Evolutionary conservation across 495 filamentous ascomycete genomes (phyloP).

Genomic region (Viridothelium virens): DNA sequence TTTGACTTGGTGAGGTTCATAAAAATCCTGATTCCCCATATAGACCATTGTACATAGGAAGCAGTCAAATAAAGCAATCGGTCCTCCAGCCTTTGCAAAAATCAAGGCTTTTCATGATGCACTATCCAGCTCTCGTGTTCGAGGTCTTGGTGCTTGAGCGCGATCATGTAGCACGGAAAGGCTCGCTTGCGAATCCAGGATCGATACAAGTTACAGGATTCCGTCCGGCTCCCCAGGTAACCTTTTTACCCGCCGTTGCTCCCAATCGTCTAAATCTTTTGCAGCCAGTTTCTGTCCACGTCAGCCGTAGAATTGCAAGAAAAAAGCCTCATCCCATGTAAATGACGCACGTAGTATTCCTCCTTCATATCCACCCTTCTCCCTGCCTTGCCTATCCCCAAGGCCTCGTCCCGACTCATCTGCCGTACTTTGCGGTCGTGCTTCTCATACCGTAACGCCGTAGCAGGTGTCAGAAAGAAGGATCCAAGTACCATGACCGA

Average conservation of each 20-base stretch:
- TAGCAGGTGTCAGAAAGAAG: constrained; percentile 88
- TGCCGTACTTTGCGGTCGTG: constrained; percentile 80
- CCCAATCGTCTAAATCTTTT: constrained; percentile 93
- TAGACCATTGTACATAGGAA: not conserved
- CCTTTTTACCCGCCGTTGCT: constrained; percentile 84
- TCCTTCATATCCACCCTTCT: constrained; percentile 72
- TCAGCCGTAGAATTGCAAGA: constrained; percentile 1
- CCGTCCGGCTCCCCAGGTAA: constrained; percentile 86
- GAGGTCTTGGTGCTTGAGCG: too few relatives aligned
- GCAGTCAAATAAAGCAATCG: not conserved
- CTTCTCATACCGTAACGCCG: constrained; percentile 85
- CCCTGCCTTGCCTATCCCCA: constrained; percentile 65
- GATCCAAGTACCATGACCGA: constrained; percentile 85
- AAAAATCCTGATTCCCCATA: constrained; percentile 1
- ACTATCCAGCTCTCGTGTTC: not conserved
- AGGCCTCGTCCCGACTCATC: constrained; percentile 71
- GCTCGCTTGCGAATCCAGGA: too few relatives aligned
- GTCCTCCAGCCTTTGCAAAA: not conserved
- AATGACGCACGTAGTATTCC: constrained; percentile 80
- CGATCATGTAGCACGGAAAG: too few relatives aligned
- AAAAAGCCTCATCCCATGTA: not conserved
- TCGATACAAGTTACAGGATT: constrained; percentile 47
- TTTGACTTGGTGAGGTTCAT: not conserved
- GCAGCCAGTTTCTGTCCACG: constrained; percentile 63
- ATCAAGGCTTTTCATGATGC: not conserved